These are phyloP conservation scores for Hanseniaspora valbyensis DNA, from an alignment of 805 yeast species.

Conservation along the genomic window DNA sequence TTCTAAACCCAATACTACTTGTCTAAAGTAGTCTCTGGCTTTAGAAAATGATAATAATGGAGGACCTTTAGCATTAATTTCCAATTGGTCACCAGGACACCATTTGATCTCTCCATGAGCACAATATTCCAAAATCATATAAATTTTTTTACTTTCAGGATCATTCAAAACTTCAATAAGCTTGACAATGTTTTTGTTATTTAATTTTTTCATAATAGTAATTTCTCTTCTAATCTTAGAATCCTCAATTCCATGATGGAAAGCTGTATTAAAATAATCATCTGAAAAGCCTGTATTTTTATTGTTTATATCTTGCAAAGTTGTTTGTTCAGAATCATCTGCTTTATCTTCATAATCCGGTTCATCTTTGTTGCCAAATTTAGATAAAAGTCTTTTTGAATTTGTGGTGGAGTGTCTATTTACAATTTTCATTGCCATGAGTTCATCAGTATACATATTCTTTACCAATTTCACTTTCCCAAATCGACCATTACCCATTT, in stretches of 20 bases:
- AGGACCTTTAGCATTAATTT: constrained; percentile 35
- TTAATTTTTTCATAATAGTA: constrained; percentile 84
- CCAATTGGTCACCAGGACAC: constrained; percentile 37
- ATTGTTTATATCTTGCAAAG: constrained; percentile 31
- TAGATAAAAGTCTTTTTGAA: constrained; percentile 30
- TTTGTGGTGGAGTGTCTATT: constrained; percentile 55
- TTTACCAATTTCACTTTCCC: constrained; percentile 93
- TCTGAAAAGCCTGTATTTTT: no score
- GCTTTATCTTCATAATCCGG: constrained; percentile 30
- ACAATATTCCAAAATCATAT: constrained; percentile 78
- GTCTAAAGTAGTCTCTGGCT: constrained; percentile 64
- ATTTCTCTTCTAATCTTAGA: constrained; percentile 75
- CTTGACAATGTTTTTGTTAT: constrained; percentile 86
- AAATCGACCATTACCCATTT: constrained; percentile 93
- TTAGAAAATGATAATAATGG: constrained; percentile 61
- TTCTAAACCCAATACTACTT: constrained; percentile 78
- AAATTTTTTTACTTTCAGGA: constrained; percentile 67
- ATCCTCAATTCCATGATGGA: constrained; percentile 37
- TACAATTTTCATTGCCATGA: constrained; percentile 89
- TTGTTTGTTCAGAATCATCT: constrained; percentile 18
- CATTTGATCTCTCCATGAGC: constrained; percentile 86
- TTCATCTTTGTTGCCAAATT: constrained; percentile 21
- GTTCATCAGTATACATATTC: constrained; percentile 48
- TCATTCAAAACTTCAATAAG: constrained; percentile 84
- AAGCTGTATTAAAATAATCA: constrained; percentile 25